Evolutionary conservation across 148 eudicot genomes (phyloP), one percentile per base, ranked within the genome.

Genomic region (Mesembryanthemum crystallinum): DNA sequence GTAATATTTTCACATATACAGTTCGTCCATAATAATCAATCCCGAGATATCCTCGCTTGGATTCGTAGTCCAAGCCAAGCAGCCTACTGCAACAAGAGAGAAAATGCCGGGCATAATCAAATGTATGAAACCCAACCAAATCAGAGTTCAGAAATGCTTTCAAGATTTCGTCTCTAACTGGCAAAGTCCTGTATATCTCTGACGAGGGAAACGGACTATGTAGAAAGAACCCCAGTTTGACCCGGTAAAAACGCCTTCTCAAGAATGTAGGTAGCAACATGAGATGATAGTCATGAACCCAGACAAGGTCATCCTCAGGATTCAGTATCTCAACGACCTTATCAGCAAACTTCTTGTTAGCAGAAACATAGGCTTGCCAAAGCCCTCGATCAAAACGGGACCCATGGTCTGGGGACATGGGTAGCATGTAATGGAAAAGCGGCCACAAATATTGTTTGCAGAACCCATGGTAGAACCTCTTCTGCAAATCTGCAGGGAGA

Each of bases 401-500:
- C 42, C 90, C 89, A 29, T 86, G 88, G 69, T 86, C 90, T 14
- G 84, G 77, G 55, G 86, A 78, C 91, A 91, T 80, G 24, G 96
- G 96, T 18, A 91, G 82, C 96, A 91, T 89, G 80, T 91, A 90
- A 78, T 91, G 96, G 33, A 91, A 91, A 10, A 89, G 89, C 17
- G 96, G 91, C 96, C 96, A 91, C 4, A 91, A 77, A 72, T 91
- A 87, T 45, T 88, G 92, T 79, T 91, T 91, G 78, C 96, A 91
- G 35, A 89, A 91, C 55, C 92, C 91, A 73, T 88, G 85, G 77
- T 90, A 90, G 59, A 82, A 90, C 73, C 74, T 90, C 52, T 80
- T 82, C 55, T 84, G 88, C 37, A 91, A 82, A 29, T 91, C 96
- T 14, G 75, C 66, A 1, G 92, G 83, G 27, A 91, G 83, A 77